Base-by-base conservation (phyloP, 352 stramenopile species). In the Thalassiosira livingstoniorum region DNA sequence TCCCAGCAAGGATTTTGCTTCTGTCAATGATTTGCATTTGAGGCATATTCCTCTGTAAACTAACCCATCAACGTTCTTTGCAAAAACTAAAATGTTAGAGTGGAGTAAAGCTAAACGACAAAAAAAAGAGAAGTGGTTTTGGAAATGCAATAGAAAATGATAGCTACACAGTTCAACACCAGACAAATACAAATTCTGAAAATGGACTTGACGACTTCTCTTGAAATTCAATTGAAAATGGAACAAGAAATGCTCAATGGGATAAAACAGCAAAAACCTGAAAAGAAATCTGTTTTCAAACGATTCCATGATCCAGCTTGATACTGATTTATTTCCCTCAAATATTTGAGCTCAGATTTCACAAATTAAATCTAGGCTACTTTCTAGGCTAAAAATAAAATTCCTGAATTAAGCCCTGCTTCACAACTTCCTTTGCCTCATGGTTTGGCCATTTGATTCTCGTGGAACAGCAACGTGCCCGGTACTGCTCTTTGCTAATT, bases 41-140 rank as follows among this genome's bases (percentile, higher is more conserved):
- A 80, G 55, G 37, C 73, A 80, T 25, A 43, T 54, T 29, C 73
- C 73, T 47, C 75, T 80, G 73, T 80, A 80, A 0, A 80, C 73
- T 61, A 61, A 25, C 13, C 51, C 47, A 42, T 39, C 21, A 53
- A 67, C 39, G 15, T 42, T 25, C 13, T 69, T 43, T 69, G 13
- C 61, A 61, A 25, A 66, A 51, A 62, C 10, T 25, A 35, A 39
- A 35, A 42, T 23, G 29, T 60, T 60, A 25, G 42, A 23, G 25
- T 45, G 39, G 7, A 29, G 5, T 23, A 65, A 39, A 25, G 32
- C 4, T 43, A 18, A 21, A 42, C 31, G 3, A 66, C n/a, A 43
- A 25, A 42, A 47, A 66, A 18, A 43, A 13, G 23, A 5, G 58
- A 42, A 23, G 13, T 10, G 7, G 31, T 7, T 25, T 42, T 66